A percentile compares a stretch with the other conserved stretches of the same genome.
These are phyloP conservation scores for Colletotrichum sublineola DNA, from an alignment of 2,329 filamentous ascomycete species.

Conservation along the genomic window DNA sequence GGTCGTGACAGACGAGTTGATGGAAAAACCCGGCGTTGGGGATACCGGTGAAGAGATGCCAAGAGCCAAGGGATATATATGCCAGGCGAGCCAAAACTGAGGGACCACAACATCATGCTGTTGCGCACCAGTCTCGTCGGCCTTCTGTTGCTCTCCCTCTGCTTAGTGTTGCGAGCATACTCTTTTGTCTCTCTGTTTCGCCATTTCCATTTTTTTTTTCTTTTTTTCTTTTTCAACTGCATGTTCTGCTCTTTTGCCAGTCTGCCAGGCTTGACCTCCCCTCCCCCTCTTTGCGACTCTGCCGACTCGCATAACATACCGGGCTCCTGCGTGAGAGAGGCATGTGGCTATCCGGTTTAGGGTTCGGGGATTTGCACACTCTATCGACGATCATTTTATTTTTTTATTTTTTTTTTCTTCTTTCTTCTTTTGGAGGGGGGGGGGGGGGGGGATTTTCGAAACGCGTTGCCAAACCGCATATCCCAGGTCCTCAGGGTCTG, in stretches of 20 bases:
- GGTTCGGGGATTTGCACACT: constrained; percentile 40
- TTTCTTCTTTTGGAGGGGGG: background rate
- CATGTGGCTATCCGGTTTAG: constrained; percentile 32
- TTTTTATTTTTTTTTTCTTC: background rate
- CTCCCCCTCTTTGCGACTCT: background rate
- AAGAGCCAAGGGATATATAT: too few species aligned
- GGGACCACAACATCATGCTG: too few species aligned
- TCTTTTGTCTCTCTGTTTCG: too few species aligned
- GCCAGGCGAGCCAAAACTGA: too few species aligned
- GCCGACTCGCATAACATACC: constrained; percentile 11
- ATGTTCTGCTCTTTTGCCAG: too few species aligned
- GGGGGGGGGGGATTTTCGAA: constrained; percentile 27
- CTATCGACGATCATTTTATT: constrained; percentile 33
- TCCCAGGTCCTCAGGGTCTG: constrained; percentile 23
- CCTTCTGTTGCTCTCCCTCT: too few species aligned
- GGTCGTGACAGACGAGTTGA: background rate
- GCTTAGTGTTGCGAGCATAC: too few species aligned
- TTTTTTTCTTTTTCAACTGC: too few species aligned
- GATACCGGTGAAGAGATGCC: too few species aligned
- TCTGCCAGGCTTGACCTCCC: background rate
- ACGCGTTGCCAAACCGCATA: constrained; percentile 38
- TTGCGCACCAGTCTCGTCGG: too few species aligned
- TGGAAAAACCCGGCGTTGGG: too few species aligned
- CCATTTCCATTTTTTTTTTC: background rate
- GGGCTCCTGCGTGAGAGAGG: constrained; percentile 10